phyloP scores from a whole-genome alignment of 768 basidiomycete genomes.

The Suillus paluster region DNA sequence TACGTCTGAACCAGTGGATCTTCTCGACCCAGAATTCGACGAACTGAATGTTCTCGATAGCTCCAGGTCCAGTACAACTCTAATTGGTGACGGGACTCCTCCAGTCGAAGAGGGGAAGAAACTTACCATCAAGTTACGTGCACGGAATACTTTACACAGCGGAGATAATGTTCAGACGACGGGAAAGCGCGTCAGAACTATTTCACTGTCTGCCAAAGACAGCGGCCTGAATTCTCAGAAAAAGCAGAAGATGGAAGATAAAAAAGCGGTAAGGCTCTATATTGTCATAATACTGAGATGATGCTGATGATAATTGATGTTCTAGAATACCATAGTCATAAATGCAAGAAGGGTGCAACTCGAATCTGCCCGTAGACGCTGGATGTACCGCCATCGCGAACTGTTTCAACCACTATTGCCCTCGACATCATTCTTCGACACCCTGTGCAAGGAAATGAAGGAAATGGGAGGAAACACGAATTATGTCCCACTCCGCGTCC shows the following conservation, averaged over 20 bases:
- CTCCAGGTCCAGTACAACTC: constrained; percentile 31
- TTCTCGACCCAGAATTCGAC: constrained; percentile 16
- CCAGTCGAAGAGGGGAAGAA: constrained; percentile 10
- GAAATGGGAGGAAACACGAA: constrained; percentile 31
- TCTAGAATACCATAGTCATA: constrained; percentile 45
- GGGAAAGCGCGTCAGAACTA: constrained; percentile 23
- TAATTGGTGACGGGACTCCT: constrained; percentile 33
- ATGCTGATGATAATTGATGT: background rate
- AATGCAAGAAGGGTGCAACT: constrained; percentile 41
- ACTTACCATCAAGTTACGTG: constrained; percentile 14
- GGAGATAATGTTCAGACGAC: background rate
- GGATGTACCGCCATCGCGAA: constrained; percentile 48
- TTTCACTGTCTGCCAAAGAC: constrained; percentile 9
- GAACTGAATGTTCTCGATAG: constrained; percentile 33
- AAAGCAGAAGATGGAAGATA: constrained; percentile 39
- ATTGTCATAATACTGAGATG: background rate
- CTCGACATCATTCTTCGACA: constrained; percentile 42
- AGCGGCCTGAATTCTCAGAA: constrained; percentile 20
- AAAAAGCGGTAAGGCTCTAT: constrained; percentile 43
- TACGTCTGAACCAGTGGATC: background rate
- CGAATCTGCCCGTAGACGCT: constrained; percentile 48
- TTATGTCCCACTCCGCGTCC: constrained; percentile 41
- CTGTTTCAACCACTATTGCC: constrained; percentile 55
- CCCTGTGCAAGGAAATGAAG: constrained; percentile 34
- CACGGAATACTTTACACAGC: background rate